Conservation (phyloP, 306 rosid species). For the Sechiopsis laciniata region DNA sequence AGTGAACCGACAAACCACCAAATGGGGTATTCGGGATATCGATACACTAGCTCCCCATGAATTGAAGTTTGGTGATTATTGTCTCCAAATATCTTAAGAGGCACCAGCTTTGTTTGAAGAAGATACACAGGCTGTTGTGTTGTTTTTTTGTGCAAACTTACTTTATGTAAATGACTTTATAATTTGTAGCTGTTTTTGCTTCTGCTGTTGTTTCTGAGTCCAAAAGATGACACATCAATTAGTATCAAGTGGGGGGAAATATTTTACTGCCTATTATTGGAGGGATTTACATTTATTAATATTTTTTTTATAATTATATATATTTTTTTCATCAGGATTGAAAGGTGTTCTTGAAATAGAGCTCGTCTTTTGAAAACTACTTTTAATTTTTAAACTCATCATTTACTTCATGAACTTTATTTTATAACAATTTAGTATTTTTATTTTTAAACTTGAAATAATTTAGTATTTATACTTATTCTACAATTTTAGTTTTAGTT, state of each 20-base stretch:
- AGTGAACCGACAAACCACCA: slow-evolving; percentile 13
- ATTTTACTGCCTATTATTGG: neutral
- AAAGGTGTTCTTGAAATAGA: no score
- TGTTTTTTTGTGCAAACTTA: slow-evolving; percentile 12
- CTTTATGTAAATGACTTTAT: slow-evolving; percentile 15
- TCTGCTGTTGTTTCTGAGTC: neutral
- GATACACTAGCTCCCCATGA: slow-evolving; percentile 16
- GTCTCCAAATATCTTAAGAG: neutral
- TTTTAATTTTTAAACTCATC: no score
- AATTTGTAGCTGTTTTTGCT: slow-evolving; percentile 13
- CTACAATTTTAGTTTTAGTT: no score
- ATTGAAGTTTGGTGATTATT: neutral
- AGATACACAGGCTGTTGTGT: slow-evolving; percentile 12
- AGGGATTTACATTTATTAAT: neutral
- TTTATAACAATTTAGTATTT: no score
- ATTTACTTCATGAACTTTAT: no score
- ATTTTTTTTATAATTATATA: no score
- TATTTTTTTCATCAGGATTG: no score
- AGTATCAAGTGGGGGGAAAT: slow-evolving; percentile 7
- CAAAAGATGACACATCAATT: neutral
- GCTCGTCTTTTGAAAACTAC: no score
- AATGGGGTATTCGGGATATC: slow-evolving; percentile 18
- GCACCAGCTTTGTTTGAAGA: slow-evolving; percentile 1
- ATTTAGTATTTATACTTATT: no score
- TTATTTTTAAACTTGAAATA: no score